phyloP scores from a whole-genome alignment of 2,329 filamentous ascomycete genomes.

The Camillea tinctor region DNA sequence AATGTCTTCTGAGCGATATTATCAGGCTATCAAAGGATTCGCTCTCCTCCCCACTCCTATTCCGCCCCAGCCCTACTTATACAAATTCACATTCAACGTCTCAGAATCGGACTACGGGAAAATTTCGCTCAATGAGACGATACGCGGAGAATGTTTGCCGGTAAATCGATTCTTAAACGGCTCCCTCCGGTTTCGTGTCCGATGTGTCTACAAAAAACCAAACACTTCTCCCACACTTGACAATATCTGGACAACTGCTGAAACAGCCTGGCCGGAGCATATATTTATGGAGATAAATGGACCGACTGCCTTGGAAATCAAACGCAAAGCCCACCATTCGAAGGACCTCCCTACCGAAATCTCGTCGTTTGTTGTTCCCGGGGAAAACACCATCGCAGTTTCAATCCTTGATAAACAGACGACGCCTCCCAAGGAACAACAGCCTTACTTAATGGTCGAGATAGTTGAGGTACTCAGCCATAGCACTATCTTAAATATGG shows the following conservation, averaged over 20 bases:
- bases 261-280: constrained; percentile 69
- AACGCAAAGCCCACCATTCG: constrained; percentile 69
- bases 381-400: constrained; percentile 62
- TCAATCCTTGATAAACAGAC: constrained; percentile 33
- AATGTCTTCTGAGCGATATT: constrained; percentile 40
- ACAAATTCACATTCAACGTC: constrained; percentile 48
- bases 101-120: constrained; percentile 33
- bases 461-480: constrained; percentile 57
- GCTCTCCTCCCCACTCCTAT: constrained; percentile 44
- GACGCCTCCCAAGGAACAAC: constrained; percentile 22
- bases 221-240: constrained; percentile 36
- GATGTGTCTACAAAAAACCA: constrained; percentile 51
- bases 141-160: constrained; percentile 32
- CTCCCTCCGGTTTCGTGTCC: constrained; percentile 64
- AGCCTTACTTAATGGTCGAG: constrained; percentile 71
- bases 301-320: constrained; percentile 48
- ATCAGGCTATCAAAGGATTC: constrained; percentile 57
- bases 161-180: constrained; percentile 46
- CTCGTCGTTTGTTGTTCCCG: constrained; percentile 56
- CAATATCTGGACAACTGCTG: constrained; percentile 59
- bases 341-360: constrained; percentile 77
- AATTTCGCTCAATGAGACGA: constrained; percentile 34
- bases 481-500: constrained; percentile 40
- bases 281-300: constrained; percentile 70
- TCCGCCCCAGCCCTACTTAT: constrained; percentile 37